Conservation (phyloP, 768 basidiomycete species). For the Phylloporus sp. region DNA sequence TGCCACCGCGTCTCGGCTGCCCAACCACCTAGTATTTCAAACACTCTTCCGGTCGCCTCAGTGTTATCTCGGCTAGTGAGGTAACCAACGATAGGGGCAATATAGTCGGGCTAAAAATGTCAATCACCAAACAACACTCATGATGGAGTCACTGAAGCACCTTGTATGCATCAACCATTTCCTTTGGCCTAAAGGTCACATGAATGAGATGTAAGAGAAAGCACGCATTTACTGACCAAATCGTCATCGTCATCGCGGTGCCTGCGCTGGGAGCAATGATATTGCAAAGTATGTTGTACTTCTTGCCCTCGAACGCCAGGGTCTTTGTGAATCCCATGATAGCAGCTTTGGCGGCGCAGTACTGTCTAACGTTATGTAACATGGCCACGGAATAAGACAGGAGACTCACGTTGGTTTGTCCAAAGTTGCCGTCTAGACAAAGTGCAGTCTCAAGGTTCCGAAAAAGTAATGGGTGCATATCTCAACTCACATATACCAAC, state of each 20-base stretch:
- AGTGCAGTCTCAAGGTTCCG: not conserved
- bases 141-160: conserved; percentile 33
- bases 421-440: conserved; percentile 84
- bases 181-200: conserved; percentile 53
- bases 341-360: conserved; percentile 89
- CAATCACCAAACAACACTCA: not conserved
- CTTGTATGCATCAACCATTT: conserved; percentile 89
- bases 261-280: conserved; percentile 84
- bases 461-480: not conserved
- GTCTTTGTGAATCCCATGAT: conserved; percentile 89
- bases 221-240: conserved; percentile 43
- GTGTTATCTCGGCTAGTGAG: conserved; percentile 79
- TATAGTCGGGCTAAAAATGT: conserved; percentile 67
- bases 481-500: conserved; percentile 83
- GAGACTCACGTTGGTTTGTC: conserved; percentile 75
- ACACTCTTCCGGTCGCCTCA: conserved; percentile 68
- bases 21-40: conserved; percentile 91
- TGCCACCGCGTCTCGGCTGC: conserved; percentile 93
- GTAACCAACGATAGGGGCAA: conserved; percentile 91
- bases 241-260: conserved; percentile 86
- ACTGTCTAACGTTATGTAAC: conserved; percentile 40
- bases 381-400: not conserved
- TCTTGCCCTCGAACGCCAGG: conserved; percentile 86
- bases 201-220: conserved; percentile 1
- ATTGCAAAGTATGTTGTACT: conserved; percentile 89